Conservation (phyloP, 352 stramenopile species). For the Phytopythium delawarense region DNA sequence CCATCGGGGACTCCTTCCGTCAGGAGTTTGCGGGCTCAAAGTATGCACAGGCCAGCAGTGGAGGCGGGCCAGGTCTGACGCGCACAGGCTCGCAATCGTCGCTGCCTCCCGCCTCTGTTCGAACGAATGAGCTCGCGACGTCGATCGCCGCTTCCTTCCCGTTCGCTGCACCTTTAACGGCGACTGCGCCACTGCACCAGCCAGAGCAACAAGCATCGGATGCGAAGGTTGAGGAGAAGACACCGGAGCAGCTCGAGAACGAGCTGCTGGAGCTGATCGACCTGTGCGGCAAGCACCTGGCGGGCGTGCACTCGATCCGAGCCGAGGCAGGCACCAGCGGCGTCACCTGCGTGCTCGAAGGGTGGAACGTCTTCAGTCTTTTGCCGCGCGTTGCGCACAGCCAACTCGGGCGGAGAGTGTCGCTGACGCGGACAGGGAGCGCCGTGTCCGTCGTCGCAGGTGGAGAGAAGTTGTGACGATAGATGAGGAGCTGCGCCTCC, state of each 20-base stretch:
- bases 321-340: constrained; percentile 65
- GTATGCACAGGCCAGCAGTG: constrained; percentile 11
- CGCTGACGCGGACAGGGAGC: constrained; percentile 36
- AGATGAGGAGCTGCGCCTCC: background rate
- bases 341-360: constrained; percentile 48
- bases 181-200: background rate
- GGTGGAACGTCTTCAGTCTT: constrained; percentile 62
- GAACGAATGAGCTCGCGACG: background rate
- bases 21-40: constrained; percentile 39
- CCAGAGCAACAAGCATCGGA: background rate
- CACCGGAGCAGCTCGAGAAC: constrained; percentile 29
- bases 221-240: background rate
- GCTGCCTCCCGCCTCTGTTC: background rate
- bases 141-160: constrained; percentile 16
- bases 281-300: constrained; percentile 38
- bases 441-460: constrained; percentile 10
- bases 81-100: constrained; percentile 5
- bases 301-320: constrained; percentile 44
- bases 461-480: background rate
- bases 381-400: constrained; percentile 38
- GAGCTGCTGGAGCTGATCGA: constrained; percentile 61
- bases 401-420: constrained; percentile 16
- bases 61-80: background rate
- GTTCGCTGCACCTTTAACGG: constrained; percentile 12
- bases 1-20: constrained; percentile 41